Conservation (phyloP, 2,329 filamentous ascomycete species). For the Pseudopithomyces chartarum region DNA sequence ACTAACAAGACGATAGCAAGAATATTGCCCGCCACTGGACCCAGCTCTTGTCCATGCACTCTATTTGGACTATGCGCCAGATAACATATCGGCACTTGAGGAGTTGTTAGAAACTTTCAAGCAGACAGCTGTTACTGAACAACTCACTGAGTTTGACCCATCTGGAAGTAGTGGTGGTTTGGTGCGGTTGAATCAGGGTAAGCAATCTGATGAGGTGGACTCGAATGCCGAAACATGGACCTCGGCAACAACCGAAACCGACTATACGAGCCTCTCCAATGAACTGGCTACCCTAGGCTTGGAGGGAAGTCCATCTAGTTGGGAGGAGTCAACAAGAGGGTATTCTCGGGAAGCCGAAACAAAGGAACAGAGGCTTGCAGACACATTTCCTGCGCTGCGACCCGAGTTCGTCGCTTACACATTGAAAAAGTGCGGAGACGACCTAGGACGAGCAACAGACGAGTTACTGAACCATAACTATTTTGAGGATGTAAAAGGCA, state of each 20-base stretch:
- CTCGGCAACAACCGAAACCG: slow-evolving; percentile 54
- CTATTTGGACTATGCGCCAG: slow-evolving; percentile 70
- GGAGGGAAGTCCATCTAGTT: slow-evolving; percentile 17
- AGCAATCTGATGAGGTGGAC: slow-evolving; percentile 30
- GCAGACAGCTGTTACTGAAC: slow-evolving; percentile 66
- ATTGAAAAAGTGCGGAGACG: slow-evolving; percentile 69
- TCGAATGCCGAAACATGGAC: slow-evolving; percentile 45
- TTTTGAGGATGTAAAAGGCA: slow-evolving; percentile 69
- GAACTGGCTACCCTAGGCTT: slow-evolving; percentile 48
- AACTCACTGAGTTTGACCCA: slow-evolving; percentile 77
- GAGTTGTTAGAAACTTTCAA: slow-evolving; percentile 69
- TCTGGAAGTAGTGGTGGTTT: slow-evolving; percentile 66
- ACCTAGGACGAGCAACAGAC: slow-evolving; percentile 74
- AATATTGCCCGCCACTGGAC: slow-evolving; percentile 77
- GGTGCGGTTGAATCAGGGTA: slow-evolving; percentile 20
- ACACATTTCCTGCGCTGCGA: slow-evolving; percentile 74
- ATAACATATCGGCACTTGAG: slow-evolving; percentile 59
- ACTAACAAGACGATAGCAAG: slow-evolving; percentile 56
- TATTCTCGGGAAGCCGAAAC: slow-evolving; percentile 54
- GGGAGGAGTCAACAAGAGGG: slow-evolving; percentile 27
- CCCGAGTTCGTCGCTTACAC: slow-evolving; percentile 68
- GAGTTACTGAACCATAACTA: slow-evolving; percentile 79
- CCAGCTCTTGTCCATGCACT: slow-evolving; percentile 78
- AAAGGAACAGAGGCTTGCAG: slow-evolving; percentile 66
- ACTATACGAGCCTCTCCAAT: slow-evolving; percentile 56